Conservation (phyloP, 2,329 filamentous ascomycete species). For the Tolypocladium paradoxum region DNA sequence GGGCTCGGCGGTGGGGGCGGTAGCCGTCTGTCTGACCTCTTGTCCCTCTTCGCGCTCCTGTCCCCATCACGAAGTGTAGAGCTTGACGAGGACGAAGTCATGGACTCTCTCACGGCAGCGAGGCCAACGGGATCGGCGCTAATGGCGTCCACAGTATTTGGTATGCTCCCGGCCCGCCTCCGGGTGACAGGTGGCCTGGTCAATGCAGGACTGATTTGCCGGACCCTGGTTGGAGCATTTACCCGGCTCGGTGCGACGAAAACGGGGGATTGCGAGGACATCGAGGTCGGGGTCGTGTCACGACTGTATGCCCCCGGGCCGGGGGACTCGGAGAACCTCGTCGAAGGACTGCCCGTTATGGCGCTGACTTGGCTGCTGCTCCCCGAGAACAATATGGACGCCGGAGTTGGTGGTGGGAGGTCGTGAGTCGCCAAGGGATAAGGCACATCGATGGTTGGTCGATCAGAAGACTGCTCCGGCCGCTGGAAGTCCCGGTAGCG, state of each 20-base stretch:
- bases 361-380: constrained; percentile 45
- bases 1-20: constrained; percentile 47
- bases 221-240: constrained; percentile 31
- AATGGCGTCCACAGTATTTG: constrained; percentile 35
- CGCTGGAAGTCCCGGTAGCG: constrained; percentile 42
- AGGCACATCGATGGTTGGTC: constrained; percentile 32
- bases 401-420: constrained; percentile 54
- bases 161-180: constrained; percentile 43
- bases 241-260: constrained; percentile 38
- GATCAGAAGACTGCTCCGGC: constrained; percentile 22
- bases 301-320: constrained; percentile 61
- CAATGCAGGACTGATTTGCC: constrained; percentile 44
- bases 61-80: constrained; percentile 52
- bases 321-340: constrained; percentile 62
- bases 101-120: constrained; percentile 56
- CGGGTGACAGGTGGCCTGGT: constrained; percentile 51
- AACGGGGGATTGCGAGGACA: constrained; percentile 63
- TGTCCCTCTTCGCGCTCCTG: constrained; percentile 28
- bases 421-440: constrained; percentile 52
- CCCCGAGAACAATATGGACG: constrained; percentile 42
- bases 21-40: constrained; percentile 28
- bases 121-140: constrained; percentile 45
- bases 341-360: constrained; percentile 62
- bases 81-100: constrained; percentile 61
- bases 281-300: constrained; percentile 68